A percentile compares a stretch with the other conserved stretches of the same genome.
These are phyloP conservation scores for Penicillium bialowiezense DNA, from an alignment of 495 filamentous ascomycete genomes.

Conservation along the genomic window DNA sequence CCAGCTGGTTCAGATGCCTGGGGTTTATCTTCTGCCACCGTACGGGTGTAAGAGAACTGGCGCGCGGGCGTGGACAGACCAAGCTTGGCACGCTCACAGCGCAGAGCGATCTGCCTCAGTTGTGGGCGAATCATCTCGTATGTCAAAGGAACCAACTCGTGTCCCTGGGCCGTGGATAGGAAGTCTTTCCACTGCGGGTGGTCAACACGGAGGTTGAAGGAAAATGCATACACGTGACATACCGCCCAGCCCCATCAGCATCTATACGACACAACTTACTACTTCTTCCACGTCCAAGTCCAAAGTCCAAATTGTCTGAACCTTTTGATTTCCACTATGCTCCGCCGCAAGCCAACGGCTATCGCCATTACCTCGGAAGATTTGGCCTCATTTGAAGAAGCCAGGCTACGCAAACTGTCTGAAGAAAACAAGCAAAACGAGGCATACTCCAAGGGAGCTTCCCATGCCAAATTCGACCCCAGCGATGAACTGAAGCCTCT, in stretches of 20 bases:
- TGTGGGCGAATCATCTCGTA: conserved; percentile 33
- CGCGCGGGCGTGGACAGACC: conserved; percentile 18
- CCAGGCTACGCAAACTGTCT: conserved; percentile 31
- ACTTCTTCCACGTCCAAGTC: too few species aligned
- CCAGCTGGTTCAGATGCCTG: conserved; percentile 22
- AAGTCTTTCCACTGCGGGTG: neutral
- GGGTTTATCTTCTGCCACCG: conserved; percentile 17
- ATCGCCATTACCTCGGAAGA: conserved; percentile 79
- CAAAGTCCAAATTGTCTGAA: too few species aligned
- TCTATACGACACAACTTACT: neutral
- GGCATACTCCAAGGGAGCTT: conserved; percentile 18
- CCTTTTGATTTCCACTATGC: too few species aligned
- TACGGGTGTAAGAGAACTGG: conserved; percentile 29
- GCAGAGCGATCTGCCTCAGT: conserved; percentile 19
- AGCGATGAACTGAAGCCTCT: conserved; percentile 58
- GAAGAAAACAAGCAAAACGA: conserved; percentile 23
- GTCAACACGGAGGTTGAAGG: conserved; percentile 13
- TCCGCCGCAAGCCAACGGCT: conserved; percentile 75
- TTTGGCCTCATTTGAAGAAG: conserved; percentile 71
- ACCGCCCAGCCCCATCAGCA: neutral
- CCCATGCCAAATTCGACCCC: conserved; percentile 44
- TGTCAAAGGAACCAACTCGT: neutral
- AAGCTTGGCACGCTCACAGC: conserved; percentile 14
- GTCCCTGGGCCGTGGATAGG: conserved; percentile 7
- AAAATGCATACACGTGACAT: conserved; percentile 13